phyloP scores from a whole-genome alignment of 2,329 filamentous ascomycete genomes.

The Phyllosticta citrichinensis region DNA sequence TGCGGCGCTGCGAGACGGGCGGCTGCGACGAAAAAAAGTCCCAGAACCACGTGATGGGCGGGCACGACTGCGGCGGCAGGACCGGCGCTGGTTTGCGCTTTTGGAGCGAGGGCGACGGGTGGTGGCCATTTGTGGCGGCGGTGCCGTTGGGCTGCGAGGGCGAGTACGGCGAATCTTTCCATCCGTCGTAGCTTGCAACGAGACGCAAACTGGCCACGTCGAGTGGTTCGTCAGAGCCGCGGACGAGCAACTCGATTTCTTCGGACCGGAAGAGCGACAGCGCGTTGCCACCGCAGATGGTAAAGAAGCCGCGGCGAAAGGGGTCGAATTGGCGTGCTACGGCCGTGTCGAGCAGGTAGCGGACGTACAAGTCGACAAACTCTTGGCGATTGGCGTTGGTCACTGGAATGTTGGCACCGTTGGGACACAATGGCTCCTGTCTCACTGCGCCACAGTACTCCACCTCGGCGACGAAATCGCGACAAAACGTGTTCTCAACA shows the following conservation, averaged over 20 bases:
- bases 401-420: conserved; percentile 37
- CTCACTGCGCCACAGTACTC: conserved; percentile 65
- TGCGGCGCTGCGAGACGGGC: conserved; percentile 60
- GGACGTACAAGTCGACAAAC: conserved; percentile 77
- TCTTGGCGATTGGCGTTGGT: conserved; percentile 72
- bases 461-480: conserved; percentile 69
- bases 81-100: conserved; percentile 3
- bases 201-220: conserved; percentile 67
- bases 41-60: conserved; percentile 81
- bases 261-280: conserved; percentile 79
- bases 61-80: conserved; percentile 36
- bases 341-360: conserved; percentile 66
- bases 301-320: conserved; percentile 90
- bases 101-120: conserved; percentile 43
- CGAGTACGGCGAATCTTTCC: conserved; percentile 40
- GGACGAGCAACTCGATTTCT: conserved; percentile 79
- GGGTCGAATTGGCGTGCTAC: conserved; percentile 80
- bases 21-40: conserved; percentile 59
- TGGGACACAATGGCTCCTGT: conserved; percentile 60
- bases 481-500: conserved; percentile 68
- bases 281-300: conserved; percentile 80
- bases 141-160: conserved; percentile 23
- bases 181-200: conserved; percentile 75
- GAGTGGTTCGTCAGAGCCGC: conserved; percentile 74
- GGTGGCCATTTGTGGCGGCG: conserved; percentile 15